Base-by-base conservation (phyloP, 1,284 basidiomycete species). In the Albatrellus sp. region DNA sequence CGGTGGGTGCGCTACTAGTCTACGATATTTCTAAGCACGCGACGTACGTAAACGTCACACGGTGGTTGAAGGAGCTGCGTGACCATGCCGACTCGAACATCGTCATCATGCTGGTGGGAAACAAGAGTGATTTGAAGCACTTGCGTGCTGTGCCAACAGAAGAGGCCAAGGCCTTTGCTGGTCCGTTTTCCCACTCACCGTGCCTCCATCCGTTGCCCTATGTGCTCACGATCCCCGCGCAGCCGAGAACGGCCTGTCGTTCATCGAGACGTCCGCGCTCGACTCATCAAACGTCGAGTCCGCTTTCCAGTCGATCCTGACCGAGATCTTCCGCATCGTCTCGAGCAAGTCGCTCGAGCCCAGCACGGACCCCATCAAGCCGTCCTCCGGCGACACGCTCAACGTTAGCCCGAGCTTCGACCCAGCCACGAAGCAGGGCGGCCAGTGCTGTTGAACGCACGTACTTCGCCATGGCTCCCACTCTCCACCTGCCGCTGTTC, bases 181-280 rank as follows among this genome's bases (percentile, higher is more conserved):
- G 89, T 91, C 58, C 56, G 87, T 75, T 29, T n/a, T 75, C 29
- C 14, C 32, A n/a, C 37, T 20, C 24, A 9, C 12, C 37, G 3
- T 37, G 5, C 14, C n/a, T 38, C 28, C 1, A 12, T 34, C 12
- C 37, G 3, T 37, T 5, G 13, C n/a, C 37, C 28, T 2, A 12
- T 34, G 11, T 36, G 17, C 14, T 10, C n/a, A 17, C 37, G 16
- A 20, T 16, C 30, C 14, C 17, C 29, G 14, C 53, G 12, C 36
- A 78, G 77, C 76, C 47, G 79, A 83, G 63, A 94, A 97, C 62
- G 81, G 82, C 38, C 67, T 97, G 52, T 91, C 87, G 46, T 94
- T 94, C 74, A 97, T 98, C 57, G 94, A 98, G 73, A 98, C 94
- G 50, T 98, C 96, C 56, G 94, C 96, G 63, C 81, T 98, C 75